A percentile compares a stretch with the other conserved stretches of the same genome.
Evolutionary conservation across 2,329 filamentous ascomycete genomes (phyloP).

Genomic region (Cercospora zeae-maydis): DNA sequence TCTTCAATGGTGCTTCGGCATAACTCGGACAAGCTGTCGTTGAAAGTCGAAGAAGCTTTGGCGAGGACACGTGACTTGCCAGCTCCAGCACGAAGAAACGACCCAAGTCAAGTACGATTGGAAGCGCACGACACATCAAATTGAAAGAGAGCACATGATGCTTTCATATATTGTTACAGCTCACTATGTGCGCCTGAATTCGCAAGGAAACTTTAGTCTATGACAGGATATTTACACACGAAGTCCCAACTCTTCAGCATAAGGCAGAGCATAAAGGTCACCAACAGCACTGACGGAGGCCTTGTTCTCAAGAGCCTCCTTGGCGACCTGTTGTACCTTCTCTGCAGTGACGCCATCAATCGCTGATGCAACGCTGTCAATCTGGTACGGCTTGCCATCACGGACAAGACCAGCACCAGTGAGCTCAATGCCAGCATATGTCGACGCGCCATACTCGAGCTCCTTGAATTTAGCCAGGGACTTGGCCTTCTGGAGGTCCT

Average conservation of each 20-base stretch:
- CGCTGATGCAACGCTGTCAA: constrained; percentile 72
- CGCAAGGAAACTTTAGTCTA: constrained; percentile 29
- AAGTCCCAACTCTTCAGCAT: constrained; percentile 88
- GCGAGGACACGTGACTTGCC: constrained; percentile 1
- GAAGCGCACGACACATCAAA: not conserved
- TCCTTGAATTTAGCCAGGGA: constrained; percentile 91
- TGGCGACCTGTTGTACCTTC: constrained; percentile 85
- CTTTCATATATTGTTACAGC: constrained; percentile 35
- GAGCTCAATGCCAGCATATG: constrained; percentile 71
- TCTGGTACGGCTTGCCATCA: constrained; percentile 77
- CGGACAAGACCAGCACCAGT: constrained; percentile 82
- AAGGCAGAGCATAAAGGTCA: constrained; percentile 87
- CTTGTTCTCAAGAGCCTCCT: constrained; percentile 81
- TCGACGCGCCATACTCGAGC: constrained; percentile 75
- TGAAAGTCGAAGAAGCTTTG: not conserved
- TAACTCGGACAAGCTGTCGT: constrained; percentile 6
- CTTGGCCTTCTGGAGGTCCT: constrained; percentile 87
- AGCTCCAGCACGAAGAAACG: not conserved
- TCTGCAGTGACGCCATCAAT: constrained; percentile 79
- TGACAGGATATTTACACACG: constrained; percentile 68
- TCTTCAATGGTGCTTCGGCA: constrained; percentile 13
- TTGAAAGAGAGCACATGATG: not conserved
- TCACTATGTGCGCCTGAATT: constrained; percentile 30
- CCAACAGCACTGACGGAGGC: constrained; percentile 86
- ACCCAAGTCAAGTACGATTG: not conserved